Percentiles rank a stretch among this genome's conserved stretches.
phyloP scores from a whole-genome alignment of 208 protist species.

The Novymonas esmeraldas region DNA sequence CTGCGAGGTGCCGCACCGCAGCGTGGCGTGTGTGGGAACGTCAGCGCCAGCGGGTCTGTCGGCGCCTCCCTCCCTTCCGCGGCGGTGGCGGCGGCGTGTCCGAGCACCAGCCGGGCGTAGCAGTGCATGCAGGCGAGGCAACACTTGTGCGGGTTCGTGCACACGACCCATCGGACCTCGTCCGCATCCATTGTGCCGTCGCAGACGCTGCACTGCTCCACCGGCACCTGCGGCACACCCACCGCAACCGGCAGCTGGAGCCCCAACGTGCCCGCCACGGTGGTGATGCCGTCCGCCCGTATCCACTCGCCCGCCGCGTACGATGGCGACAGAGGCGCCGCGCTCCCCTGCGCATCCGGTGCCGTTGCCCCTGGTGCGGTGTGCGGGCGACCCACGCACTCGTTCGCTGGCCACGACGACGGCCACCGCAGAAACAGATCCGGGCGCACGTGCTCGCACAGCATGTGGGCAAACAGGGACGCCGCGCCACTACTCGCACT shows the following conservation, averaged over 20 bases:
- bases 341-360: not conserved
- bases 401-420: constrained; percentile 13
- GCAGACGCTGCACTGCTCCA: constrained; percentile 53
- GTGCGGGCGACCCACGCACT: not conserved
- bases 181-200: constrained; percentile 48
- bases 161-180: constrained; percentile 84
- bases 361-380: too few relatives aligned
- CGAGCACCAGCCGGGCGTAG: constrained; percentile 48
- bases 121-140: constrained; percentile 85
- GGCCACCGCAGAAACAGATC: constrained; percentile 22
- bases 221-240: constrained; percentile 39
- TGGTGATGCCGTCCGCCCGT: constrained; percentile 49
- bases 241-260: constrained; percentile 49
- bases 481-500: too few relatives aligned
- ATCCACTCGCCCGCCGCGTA: constrained; percentile 39
- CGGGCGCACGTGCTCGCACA: constrained; percentile 12
- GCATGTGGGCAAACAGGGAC: constrained; percentile 1
- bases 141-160: constrained; percentile 42
- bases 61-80: not conserved
- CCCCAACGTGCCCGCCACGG: constrained; percentile 58
- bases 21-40: constrained; percentile 58
- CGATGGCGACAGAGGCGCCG: not conserved
- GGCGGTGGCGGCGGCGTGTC: too few relatives aligned
- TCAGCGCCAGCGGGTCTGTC: constrained; percentile 6
- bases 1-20: constrained; percentile 45